Base-by-base conservation (phyloP, 2,329 filamentous ascomycete species). In the Neobulgaria alba region DNA sequence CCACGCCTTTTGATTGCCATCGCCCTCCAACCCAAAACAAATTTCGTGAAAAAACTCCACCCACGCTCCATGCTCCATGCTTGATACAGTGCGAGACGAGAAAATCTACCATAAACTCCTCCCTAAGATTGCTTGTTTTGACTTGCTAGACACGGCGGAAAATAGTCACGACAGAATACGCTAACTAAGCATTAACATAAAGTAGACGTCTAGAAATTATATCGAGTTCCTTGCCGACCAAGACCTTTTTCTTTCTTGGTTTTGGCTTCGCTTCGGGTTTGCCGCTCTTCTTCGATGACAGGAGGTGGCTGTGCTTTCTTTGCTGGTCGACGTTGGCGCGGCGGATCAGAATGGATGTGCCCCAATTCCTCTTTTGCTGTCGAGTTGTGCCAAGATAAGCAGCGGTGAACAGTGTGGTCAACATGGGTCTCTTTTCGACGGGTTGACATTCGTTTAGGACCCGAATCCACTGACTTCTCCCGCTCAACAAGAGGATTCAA, bases 381-480 rank as follows among this genome's bases (percentile, higher is more conserved):
- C 12, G 65, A 69, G 54, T 85, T 86, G 43, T 66, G 70, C 82
- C 82, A 86, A 23, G 66, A 66, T 33, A 83, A 62, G 56, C 80
- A 85, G 38, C 75, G 68, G 54, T 77, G 70, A 51, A 63, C 61
- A n/a, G 62, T 61, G 21, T 67, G 67, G 10, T 73, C 67, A 36
- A 71, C 63, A 39, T 74, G 72, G 33, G 70, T 65, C 30, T 78
- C 69, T 0, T 71, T 71, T 59, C 79, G 82, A 7, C 81, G 70
- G 2, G 79, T 84, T 20, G 73, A 75, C 54, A 82, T 71, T n/a
- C 57, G 55, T 36, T 60, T 60, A 64, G 48, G 68, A 68, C 66
- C 46, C 9, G 50, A 43, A 50, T 67, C 43, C 56, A 65, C 51
- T 41, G 71, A 67, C 23, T 7, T 12, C n/a, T n/a, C n/a, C 40